Conservation (phyloP, 2,329 filamentous ascomycete species). For the Hypoxylon sp. region DNA sequence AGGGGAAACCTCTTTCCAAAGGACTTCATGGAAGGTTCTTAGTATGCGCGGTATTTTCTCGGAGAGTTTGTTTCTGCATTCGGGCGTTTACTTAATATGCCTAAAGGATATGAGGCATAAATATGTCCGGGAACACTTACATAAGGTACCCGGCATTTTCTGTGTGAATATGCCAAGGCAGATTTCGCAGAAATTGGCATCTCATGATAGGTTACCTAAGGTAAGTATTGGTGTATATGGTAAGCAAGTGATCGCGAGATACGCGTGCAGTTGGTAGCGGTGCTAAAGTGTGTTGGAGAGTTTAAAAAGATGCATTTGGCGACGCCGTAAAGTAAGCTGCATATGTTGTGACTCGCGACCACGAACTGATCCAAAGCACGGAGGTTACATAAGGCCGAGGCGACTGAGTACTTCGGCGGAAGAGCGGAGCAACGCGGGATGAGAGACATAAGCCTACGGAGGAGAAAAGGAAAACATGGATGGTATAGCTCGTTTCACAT, state of each 20-base stretch:
- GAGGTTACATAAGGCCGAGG: slow-evolving; percentile 15
- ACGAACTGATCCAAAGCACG: not conserved
- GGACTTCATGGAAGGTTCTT: not conserved
- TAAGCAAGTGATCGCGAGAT: slow-evolving; percentile 8
- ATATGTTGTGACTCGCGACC: slow-evolving; percentile 12
- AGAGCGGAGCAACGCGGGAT: slow-evolving; percentile 5
- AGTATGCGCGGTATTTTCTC: not conserved
- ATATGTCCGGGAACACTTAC: not conserved
- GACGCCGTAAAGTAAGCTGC: slow-evolving; percentile 29
- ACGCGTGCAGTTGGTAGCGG: slow-evolving; percentile 7
- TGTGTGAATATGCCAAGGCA: not conserved
- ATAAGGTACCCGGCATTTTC: not conserved
- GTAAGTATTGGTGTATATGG: not conserved
- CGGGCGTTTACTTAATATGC: not conserved
- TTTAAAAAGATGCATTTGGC: slow-evolving; percentile 8
- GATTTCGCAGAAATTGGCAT: not conserved
- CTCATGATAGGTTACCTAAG: slow-evolving; percentile 1
- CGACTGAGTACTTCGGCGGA: slow-evolving; percentile 1
- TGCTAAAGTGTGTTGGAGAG: slow-evolving; percentile 1
- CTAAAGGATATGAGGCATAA: not conserved
- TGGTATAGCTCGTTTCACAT: slow-evolving; percentile 2
- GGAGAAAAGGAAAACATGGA: slow-evolving; percentile 1
- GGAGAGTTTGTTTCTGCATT: not conserved
- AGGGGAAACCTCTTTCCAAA: not conserved
- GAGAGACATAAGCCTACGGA: slow-evolving; percentile 3